phyloP scores from a whole-genome alignment of 129 eudicot genomes.

The Apium graveolens region DNA sequence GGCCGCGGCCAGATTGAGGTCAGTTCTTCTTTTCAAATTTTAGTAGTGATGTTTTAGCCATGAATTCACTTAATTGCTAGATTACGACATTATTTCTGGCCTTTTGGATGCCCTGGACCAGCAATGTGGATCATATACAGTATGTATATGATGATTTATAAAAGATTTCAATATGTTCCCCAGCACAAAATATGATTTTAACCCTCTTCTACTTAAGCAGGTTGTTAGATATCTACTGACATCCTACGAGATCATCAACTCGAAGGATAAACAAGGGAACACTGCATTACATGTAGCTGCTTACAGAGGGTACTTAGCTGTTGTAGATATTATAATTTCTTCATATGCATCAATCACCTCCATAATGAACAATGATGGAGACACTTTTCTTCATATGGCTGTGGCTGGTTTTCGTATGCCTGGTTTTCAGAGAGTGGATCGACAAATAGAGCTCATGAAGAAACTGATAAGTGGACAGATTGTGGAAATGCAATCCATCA shows the following conservation, averaged over 20 bases:
- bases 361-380: slow-evolving; percentile 52
- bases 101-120: neutral
- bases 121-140: neutral
- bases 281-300: slow-evolving; percentile 77
- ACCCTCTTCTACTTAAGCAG: slow-evolving; percentile 24
- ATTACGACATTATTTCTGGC: neutral
- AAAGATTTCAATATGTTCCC: neutral
- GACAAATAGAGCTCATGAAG: slow-evolving; percentile 66
- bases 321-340: slow-evolving; percentile 38
- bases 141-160: neutral
- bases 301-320: slow-evolving; percentile 51
- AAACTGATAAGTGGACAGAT: slow-evolving; percentile 33
- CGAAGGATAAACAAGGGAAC: slow-evolving; percentile 59
- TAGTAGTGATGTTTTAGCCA: slow-evolving; percentile 5
- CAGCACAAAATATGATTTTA: neutral
- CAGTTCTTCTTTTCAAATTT: neutral
- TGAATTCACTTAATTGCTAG: neutral
- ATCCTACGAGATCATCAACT: slow-evolving; percentile 37
- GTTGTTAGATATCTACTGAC: slow-evolving; percentile 54
- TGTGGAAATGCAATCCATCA: slow-evolving; percentile 32
- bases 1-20: slow-evolving; percentile 87
- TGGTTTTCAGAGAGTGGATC: slow-evolving; percentile 66
- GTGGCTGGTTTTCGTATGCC: slow-evolving; percentile 72
- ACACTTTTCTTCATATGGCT: slow-evolving; percentile 78
- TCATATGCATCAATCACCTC: slow-evolving; percentile 39